A percentile compares a stretch with the other conserved stretches of the same genome.
Conservation (phyloP, 352 stramenopile genomes). For the Globisporangium uncinulatum region DNA sequence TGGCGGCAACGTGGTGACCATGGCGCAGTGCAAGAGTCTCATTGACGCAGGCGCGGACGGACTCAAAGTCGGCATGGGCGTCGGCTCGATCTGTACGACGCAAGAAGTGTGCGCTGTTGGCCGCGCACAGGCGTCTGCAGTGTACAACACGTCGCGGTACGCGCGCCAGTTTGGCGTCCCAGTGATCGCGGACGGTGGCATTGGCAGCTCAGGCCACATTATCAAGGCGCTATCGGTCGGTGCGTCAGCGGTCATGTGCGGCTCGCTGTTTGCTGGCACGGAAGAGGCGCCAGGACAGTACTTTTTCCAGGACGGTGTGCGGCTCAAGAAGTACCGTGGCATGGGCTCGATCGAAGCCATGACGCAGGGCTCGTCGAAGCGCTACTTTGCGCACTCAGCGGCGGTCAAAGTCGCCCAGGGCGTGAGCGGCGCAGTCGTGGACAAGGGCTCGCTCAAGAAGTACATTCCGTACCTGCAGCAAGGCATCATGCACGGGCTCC, state of each 20-base stretch:
- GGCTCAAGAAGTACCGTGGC: constrained; percentile 99
- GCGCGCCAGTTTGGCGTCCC: constrained; percentile 95
- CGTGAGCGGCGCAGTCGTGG: constrained; percentile 97
- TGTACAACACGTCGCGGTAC: constrained; percentile 98
- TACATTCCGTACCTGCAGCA: constrained; percentile 99
- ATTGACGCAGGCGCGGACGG: constrained; percentile 98
- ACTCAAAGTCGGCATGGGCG: constrained; percentile 99
- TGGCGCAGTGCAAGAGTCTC: constrained; percentile 96
- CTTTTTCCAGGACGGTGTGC: constrained; percentile 99
- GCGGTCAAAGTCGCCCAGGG: constrained; percentile 99
- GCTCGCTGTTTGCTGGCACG: constrained; percentile 98
- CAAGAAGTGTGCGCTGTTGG: constrained; percentile 99
- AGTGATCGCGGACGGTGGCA: constrained; percentile 98
- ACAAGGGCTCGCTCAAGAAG: constrained; percentile 98
- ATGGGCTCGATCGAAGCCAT: constrained; percentile 99
- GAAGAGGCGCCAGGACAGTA: constrained; percentile 99
- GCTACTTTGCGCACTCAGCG: constrained; percentile 87
- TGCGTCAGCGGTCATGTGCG: constrained; percentile 99
- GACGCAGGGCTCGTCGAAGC: constrained; percentile 94
- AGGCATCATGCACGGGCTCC: constrained; percentile 97
- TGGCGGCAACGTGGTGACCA: constrained; percentile 99
- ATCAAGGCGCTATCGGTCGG: constrained; percentile 97
- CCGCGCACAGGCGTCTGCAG: constrained; percentile 96
- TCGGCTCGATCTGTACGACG: constrained; percentile 99
- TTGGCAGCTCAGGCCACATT: constrained; percentile 98